Base-by-base conservation (phyloP, 2,329 filamentous ascomycete species). In the Venturia oleaginea region DNA sequence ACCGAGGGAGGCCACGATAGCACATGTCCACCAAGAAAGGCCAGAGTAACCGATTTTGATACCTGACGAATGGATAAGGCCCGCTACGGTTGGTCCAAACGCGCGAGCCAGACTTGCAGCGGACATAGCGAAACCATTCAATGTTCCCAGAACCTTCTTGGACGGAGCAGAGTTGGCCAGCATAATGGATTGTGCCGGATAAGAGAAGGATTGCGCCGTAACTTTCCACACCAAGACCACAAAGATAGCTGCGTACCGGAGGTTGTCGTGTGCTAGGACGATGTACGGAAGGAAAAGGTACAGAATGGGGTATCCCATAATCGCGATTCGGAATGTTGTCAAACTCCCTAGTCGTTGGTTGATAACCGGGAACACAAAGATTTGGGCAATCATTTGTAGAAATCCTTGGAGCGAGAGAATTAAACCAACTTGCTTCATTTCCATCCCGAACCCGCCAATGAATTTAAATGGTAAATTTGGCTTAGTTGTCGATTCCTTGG, bases 91-190 rank as follows among this genome's bases (percentile, higher is more conserved):
- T 2, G 94, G 94, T 0, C 93, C 93, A 67, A 97, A 88, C 0
- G 92, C 92, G 64, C 94, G 85, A 74, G 88, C 92, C 57, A 97
- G 79, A 72, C 92, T 96, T 4, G 94, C 94, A 2, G 91, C 92
- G 1, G 92, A 96, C 37, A 92, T 92, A 0, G 92, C 92, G 15
- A 92, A 88, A 22, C 94, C 94, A 71, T 97, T 97, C 75, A 99
- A 89, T 0, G 90, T 92, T 2, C 94, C 94, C 1, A 97, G 85
- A 0, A 95, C 89, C 61, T 90, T 84, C 64, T 89, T 88, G 8
- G 88, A 92, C 0, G 92, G 91, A 0, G 92, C 90, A 19, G 91
- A 88, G 75, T 97, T 96, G 66, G 91, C 90, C 37, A 96, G 83
- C 65, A 99, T 85, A 65, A 97, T 95, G 13, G 89, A 88, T 69